Evolutionary conservation across 257 asterid species (phyloP), one percentile per base, ranked within the genome.

Genomic region (Gentiana macrophylla): DNA sequence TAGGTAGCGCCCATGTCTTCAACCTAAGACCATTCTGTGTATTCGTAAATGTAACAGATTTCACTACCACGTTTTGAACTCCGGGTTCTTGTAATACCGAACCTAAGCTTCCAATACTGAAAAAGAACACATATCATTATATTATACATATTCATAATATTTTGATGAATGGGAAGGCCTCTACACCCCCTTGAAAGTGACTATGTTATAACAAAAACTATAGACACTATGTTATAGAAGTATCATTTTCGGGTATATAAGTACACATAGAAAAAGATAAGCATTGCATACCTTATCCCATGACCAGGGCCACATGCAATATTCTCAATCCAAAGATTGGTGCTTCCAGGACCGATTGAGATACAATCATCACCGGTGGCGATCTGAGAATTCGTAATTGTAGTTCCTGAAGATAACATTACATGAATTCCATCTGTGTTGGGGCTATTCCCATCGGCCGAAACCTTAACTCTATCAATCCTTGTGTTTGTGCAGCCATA

Each of bases 291-390:
- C 89, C 93, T 83, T 53, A 84, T 66, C 10, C 94, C 94, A 36
- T 84, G 94, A 35, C 94, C 94, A 1, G 94, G 94, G 44, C 94
- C 94, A 13, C 94, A 84, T 2, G 72, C 49, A 7, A 84, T 48
- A 35, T 62, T 70, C 51, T 84, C 79, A 36, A 80, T 74, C 84
- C 79, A 80, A 67, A 84, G 41, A 55, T 78, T 65, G 24, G 84
- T 62, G 68, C 69, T 35, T 9, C 86, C 89, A 1, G 89, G 86
- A 24, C 94, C 94, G 5, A 84, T 61, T 0, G 94, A 84, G 53
- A 84, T 51, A 37, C 94, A 84, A 43, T 84, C 94, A 44, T 84
- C 89, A 0, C 94, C 94, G 0, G 86, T 84, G 63, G 77, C 66
- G 4, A 84, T 70, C 4, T 32, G 55, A 0, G 86, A 68, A 67